Evolutionary conservation across 2,329 filamentous ascomycete species (phyloP), one percentile per base, ranked within the genome.

Genomic region (Curvularia verruculosa): DNA sequence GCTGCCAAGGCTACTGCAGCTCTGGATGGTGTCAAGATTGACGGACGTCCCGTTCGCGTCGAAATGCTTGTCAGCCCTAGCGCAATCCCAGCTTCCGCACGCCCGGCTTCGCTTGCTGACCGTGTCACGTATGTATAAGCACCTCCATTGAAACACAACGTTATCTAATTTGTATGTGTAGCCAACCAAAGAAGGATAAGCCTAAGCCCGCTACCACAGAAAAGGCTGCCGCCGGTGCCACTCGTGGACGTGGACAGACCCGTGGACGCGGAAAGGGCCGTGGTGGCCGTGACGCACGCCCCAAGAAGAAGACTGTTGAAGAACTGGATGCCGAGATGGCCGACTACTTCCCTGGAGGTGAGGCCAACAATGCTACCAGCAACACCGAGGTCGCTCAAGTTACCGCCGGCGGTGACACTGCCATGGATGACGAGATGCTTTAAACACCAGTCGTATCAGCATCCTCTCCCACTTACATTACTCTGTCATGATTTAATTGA

Each of bases 291-390:
- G 78, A 79, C 68, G 84, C 84, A 77, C 84, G 82, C 61, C 81
- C 78, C 83, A 80, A 83, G 81, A 98, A 98, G 90, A 99, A 98
- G 90, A 96, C 92, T 0, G 87, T 89, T 1, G 94, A 96, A 75
- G 93, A 99, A 81, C 87, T 99, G 24, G 95, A 99, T 76, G 92
- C 91, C 4, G 95, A 99, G 78, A 99, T 99, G 95, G 88, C 87
- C 19, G 95, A 98, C 78, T 99, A 99, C 81, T 98, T 96, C 75
- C 87, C 83, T 51, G 75, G 76, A 28, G 79, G 73, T 47, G 74
- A 77, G 36, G 79, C 78, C 50, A 77, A 74, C 50, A 75, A 75
- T 54, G 74, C 79, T 4, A 75, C 77, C 41, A 81, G 79, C 59
- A 80, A 79, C 43, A 69, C 72, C 41, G 66, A 61, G 36, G 79